Conservation (phyloP, 345 rosid species). For the Limnanthes douglasii region DNA sequence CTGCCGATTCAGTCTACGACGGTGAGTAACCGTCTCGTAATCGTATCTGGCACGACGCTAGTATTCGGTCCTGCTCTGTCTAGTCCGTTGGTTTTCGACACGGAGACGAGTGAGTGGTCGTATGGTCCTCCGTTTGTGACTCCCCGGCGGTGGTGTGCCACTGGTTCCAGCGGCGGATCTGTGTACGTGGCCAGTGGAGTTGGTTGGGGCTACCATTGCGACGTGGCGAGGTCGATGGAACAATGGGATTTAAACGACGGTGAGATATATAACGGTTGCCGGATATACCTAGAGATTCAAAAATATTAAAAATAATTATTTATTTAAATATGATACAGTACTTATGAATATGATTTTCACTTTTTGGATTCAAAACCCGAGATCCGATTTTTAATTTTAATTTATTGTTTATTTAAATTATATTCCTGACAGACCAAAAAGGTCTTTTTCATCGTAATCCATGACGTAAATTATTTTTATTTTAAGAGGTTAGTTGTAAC, state of each 20-base stretch:
- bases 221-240: constrained; percentile 30
- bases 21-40: constrained; percentile 20
- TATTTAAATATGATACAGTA: too few species aligned
- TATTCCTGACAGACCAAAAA: too few species aligned
- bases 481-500: too few species aligned
- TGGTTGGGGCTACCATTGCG: constrained; percentile 15
- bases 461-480: too few species aligned
- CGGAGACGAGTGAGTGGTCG: constrained; percentile 14
- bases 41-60: constrained; percentile 25
- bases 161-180: constrained; percentile 17
- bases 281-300: too few species aligned
- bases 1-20: constrained; percentile 29
- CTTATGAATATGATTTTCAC: too few species aligned
- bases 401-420: too few species aligned
- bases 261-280: too few species aligned
- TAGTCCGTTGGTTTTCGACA: constrained; percentile 30
- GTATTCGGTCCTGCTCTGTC: constrained; percentile 29
- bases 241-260: constrained; percentile 16
- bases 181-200: constrained; percentile 36
- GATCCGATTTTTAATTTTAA: too few species aligned
- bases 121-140: constrained; percentile 18
- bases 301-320: too few species aligned
- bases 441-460: too few species aligned
- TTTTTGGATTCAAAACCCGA: too few species aligned
- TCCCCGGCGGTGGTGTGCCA: constrained; percentile 39